Evolutionary conservation across 108 stramenopile species (phyloP).

Genomic region (Nitzschia palea): DNA sequence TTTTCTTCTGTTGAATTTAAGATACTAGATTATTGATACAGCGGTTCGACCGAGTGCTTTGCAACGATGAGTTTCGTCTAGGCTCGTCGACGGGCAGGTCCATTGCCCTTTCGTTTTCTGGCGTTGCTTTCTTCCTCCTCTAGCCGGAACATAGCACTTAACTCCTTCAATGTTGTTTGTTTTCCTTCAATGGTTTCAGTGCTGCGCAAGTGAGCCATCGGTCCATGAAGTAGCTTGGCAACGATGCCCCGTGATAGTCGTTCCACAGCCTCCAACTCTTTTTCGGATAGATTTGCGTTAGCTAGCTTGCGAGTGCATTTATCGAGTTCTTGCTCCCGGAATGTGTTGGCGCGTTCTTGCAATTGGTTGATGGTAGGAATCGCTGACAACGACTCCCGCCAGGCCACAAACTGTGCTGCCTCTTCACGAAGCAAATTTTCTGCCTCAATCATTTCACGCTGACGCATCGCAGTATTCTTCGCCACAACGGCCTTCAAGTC

Average conservation of each 20-base stretch:
- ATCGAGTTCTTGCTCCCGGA: conserved; percentile 90
- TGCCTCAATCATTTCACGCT: conserved; percentile 97
- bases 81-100: conserved; percentile 15
- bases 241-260: conserved; percentile 94
- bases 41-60: too few species aligned
- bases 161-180: conserved; percentile 79
- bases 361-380: conserved; percentile 96
- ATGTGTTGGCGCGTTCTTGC: conserved; percentile 92
- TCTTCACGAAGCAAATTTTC: conserved; percentile 91
- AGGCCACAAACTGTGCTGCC: conserved; percentile 78
- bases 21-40: too few species aligned
- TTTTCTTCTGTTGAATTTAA: too few species aligned
- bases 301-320: conserved; percentile 89
- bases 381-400: conserved; percentile 94
- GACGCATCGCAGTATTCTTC: conserved; percentile 96
- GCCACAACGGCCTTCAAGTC: conserved; percentile 98
- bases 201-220: conserved; percentile 92
- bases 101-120: conserved; percentile 24
- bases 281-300: conserved; percentile 82
- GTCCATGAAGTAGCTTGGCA: conserved; percentile 97
- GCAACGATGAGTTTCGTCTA: not conserved
- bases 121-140: conserved; percentile 67
- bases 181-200: conserved; percentile 88
- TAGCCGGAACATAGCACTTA: conserved; percentile 93
- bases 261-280: conserved; percentile 95